Evolutionary conservation across 2,329 filamentous ascomycete genomes (phyloP).

Genomic region (Xylaria sp.): DNA sequence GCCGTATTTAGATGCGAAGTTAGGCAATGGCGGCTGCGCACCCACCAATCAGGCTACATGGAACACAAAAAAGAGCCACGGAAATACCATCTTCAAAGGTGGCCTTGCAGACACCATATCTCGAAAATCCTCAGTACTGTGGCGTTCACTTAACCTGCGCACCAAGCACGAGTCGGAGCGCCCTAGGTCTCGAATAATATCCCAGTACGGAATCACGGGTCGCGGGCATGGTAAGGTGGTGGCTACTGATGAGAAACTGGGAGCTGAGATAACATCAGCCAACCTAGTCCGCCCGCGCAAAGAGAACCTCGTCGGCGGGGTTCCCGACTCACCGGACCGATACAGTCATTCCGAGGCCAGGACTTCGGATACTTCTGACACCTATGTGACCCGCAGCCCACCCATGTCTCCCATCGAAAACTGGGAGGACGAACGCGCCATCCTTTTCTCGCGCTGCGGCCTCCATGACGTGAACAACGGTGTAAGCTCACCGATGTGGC

Average conservation of each 20-base stretch:
- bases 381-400: constrained; percentile 35
- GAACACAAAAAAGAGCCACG: constrained; percentile 19
- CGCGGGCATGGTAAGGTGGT: constrained; percentile 66
- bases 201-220: constrained; percentile 63
- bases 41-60: constrained; percentile 51
- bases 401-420: background rate
- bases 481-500: background rate
- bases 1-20: constrained; percentile 57
- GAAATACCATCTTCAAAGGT: constrained; percentile 38
- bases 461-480: constrained; percentile 11
- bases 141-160: constrained; percentile 51
- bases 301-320: constrained; percentile 29
- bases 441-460: constrained; percentile 19
- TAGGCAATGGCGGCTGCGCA: constrained; percentile 66
- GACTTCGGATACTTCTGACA: constrained; percentile 39
- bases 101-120: constrained; percentile 49
- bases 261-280: constrained; percentile 7
- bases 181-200: constrained; percentile 34
- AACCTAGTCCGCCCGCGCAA: background rate
- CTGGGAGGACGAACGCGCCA: constrained; percentile 14
- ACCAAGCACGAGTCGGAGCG: constrained; percentile 29
- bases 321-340: constrained; percentile 32
- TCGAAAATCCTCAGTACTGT: constrained; percentile 45
- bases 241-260: constrained; percentile 47
- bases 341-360: constrained; percentile 37